Evolutionary conservation across 208 protist genomes (phyloP).

Genomic region (Phytomonas francai): DNA sequence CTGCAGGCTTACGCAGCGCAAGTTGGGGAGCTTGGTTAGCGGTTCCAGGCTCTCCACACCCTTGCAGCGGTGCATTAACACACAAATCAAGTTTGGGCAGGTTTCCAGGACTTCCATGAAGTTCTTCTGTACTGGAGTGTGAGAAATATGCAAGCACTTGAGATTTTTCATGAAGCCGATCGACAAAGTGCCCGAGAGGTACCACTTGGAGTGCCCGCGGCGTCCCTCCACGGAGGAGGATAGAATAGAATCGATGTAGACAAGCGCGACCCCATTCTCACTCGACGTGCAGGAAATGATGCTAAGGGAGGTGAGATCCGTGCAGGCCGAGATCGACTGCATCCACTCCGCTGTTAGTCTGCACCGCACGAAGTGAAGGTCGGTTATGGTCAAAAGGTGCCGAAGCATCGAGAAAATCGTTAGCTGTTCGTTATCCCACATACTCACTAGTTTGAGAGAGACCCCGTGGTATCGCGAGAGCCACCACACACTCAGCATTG

Average conservation of each 20-base stretch:
- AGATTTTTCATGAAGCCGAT: conserved; percentile 46
- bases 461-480: conserved; percentile 56
- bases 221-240: neutral
- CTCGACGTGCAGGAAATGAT: conserved; percentile 38
- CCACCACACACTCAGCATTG: conserved; percentile 50
- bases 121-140: conserved; percentile 40
- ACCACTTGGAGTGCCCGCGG: conserved; percentile 35
- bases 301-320: conserved; percentile 38
- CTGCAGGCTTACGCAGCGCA: conserved; percentile 40
- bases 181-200: conserved; percentile 47
- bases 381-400: conserved; percentile 30
- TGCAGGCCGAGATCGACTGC: conserved; percentile 54
- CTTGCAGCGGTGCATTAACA: conserved; percentile 53
- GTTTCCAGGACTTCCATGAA: conserved; percentile 43
- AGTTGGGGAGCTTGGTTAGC: conserved; percentile 26
- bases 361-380: conserved; percentile 39
- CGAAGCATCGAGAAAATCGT: conserved; percentile 39
- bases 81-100: conserved; percentile 40
- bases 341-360: conserved; percentile 45
- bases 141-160: conserved; percentile 47
- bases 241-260: conserved; percentile 65
- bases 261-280: conserved; percentile 34
- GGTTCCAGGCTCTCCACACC: conserved; percentile 45
- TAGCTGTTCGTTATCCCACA: conserved; percentile 44
- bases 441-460: conserved; percentile 29